phyloP scores from a whole-genome alignment of 2,329 filamentous ascomycete genomes.

The Akanthomyces muscarius region DNA sequence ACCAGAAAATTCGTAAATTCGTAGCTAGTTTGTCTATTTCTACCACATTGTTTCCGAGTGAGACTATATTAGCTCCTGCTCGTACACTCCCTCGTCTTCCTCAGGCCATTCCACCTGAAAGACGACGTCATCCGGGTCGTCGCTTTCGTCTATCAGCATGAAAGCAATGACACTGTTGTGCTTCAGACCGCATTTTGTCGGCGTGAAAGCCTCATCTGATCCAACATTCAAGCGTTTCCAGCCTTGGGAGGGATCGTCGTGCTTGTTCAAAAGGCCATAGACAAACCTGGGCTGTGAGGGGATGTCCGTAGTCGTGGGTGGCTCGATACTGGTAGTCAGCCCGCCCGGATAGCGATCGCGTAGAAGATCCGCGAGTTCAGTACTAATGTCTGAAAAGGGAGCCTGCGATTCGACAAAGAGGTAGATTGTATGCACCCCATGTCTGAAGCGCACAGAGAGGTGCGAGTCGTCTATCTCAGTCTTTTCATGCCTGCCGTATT shows the following conservation, averaged over 20 bases:
- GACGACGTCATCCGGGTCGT: conserved; percentile 34
- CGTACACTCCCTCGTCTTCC: conserved; percentile 38
- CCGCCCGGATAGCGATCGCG: conserved; percentile 53
- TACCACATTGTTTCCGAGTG: background rate
- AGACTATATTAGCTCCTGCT: conserved; percentile 15
- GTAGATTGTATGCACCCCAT: conserved; percentile 66
- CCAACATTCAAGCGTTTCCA: conserved; percentile 45
- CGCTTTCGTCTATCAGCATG: conserved; percentile 37
- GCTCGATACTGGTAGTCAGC: conserved; percentile 36
- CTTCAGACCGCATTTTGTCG: conserved; percentile 40
- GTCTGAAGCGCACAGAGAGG: conserved; percentile 67
- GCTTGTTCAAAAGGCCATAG: conserved; percentile 44
- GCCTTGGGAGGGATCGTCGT: conserved; percentile 43
- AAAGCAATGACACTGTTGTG: conserved; percentile 50
- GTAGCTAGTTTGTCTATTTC: background rate
- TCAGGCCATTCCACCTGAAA: conserved; percentile 46
- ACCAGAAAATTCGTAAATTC: background rate
- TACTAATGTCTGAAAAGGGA: conserved; percentile 53
- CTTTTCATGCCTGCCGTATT: conserved; percentile 6
- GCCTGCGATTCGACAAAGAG: conserved; percentile 59
- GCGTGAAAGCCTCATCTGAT: conserved; percentile 34
- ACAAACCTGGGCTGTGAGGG: conserved; percentile 40
- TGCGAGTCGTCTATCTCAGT: conserved; percentile 43
- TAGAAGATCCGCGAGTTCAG: conserved; percentile 56
- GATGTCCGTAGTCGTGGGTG: conserved; percentile 35